Evolutionary conservation across 208 protist species (phyloP).

Genomic region (Trypanosoma cruzi): DNA sequence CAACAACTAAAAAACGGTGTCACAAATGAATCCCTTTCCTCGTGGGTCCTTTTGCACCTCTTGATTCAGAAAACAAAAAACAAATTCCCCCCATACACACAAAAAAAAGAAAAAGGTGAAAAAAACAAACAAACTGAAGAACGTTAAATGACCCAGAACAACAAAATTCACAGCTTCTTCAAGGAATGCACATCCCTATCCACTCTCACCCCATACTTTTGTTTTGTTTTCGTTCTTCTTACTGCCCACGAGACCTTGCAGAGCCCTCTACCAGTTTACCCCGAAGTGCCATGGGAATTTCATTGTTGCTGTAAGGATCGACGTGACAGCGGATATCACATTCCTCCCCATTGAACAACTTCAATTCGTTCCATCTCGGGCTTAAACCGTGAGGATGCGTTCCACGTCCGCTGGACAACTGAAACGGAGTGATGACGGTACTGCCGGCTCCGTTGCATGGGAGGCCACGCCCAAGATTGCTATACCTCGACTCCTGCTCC

Average conservation of each 20-base stretch:
- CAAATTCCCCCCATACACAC: not conserved
- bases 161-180: not conserved
- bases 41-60: not conserved
- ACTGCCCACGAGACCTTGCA: not conserved
- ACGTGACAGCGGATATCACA: not conserved
- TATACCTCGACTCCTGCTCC: constrained; percentile 48
- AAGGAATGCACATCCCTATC: not conserved
- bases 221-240: not conserved
- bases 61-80: not conserved
- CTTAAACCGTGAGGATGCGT: constrained; percentile 5
- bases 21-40: not conserved
- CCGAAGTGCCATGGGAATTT: not conserved
- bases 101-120: not conserved
- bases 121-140: not conserved
- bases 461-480: constrained; percentile 38
- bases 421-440: constrained; percentile 44
- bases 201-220: not conserved
- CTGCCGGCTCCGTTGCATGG: constrained; percentile 31
- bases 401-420: constrained; percentile 28
- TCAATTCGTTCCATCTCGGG: not conserved
- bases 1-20: not conserved
- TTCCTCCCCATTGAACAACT: not conserved
- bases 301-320: constrained; percentile 8
- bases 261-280: not conserved
- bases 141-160: not conserved